A percentile compares a stretch with the other conserved stretches of the same genome.
phyloP scores from a whole-genome alignment of 495 filamentous ascomycete genomes.

The Amniculicola lignicola region DNA sequence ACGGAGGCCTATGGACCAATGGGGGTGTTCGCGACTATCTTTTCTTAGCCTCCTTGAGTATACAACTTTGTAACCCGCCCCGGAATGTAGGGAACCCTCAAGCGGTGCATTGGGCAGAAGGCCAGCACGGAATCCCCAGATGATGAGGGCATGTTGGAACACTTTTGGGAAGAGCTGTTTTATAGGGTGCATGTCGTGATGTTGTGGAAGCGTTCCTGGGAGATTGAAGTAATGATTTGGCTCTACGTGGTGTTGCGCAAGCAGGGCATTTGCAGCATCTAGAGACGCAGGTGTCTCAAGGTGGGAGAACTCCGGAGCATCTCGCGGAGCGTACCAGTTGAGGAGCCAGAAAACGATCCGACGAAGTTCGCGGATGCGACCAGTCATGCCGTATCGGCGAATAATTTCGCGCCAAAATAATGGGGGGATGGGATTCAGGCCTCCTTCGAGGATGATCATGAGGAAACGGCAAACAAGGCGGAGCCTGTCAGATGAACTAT shows the following conservation, averaged over 20 bases:
- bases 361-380: slow-evolving; percentile 43
- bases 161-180: slow-evolving; percentile 14
- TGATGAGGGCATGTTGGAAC: slow-evolving; percentile 23
- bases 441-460: slow-evolving; percentile 39
- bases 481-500: slow-evolving; percentile 33
- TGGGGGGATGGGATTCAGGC: slow-evolving; percentile 37
- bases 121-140: slow-evolving; percentile 30
- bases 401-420: slow-evolving; percentile 50
- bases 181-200: slow-evolving; percentile 8
- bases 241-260: background rate
- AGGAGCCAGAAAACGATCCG: slow-evolving; percentile 31
- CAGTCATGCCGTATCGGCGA: slow-evolving; percentile 49
- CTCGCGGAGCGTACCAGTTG: slow-evolving; percentile 24
- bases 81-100: slow-evolving; percentile 19
- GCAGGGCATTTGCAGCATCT: slow-evolving; percentile 4
- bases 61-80: background rate
- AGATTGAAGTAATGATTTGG: slow-evolving; percentile 5
- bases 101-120: slow-evolving; percentile 12
- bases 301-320: background rate
- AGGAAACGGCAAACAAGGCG: slow-evolving; percentile 39
- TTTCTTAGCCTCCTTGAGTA: background rate
- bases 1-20: slow-evolving; percentile 25
- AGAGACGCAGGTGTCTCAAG: slow-evolving; percentile 6
- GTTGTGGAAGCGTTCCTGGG: background rate
- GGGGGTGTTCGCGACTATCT: background rate